These are phyloP conservation scores for Aspergillus ustus DNA, from an alignment of 2,329 filamentous ascomycete genomes.

Conservation along the genomic window DNA sequence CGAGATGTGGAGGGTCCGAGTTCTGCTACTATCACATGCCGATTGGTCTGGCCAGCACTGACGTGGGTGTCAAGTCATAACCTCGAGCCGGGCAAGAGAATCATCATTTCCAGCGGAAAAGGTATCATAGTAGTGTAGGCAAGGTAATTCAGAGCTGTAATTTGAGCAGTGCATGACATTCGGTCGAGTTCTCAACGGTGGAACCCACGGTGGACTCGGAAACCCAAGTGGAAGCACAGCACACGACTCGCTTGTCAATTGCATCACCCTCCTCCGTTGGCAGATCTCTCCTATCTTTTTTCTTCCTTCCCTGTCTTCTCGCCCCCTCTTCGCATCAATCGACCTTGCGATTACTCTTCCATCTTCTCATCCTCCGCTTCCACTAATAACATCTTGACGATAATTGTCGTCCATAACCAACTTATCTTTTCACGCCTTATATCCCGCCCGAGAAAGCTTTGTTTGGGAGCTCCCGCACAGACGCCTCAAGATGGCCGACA, in stretches of 20 bases:
- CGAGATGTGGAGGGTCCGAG: neutral
- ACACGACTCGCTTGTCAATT: conserved; percentile 29
- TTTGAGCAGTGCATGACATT: neutral
- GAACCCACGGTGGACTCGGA: conserved; percentile 14
- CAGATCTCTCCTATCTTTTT: conserved; percentile 21
- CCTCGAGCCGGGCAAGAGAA: neutral
- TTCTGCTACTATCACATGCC: conserved; percentile 18
- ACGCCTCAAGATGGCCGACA: conserved; percentile 38
- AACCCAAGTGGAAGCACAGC: conserved; percentile 23
- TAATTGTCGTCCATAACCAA: conserved; percentile 15
- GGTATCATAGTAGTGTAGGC: neutral
- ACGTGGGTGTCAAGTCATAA: conserved; percentile 13
- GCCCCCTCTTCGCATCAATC: conserved; percentile 24
- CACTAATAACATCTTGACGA: neutral
- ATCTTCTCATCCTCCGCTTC: conserved; percentile 15
- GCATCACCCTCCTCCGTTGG: conserved; percentile 22
- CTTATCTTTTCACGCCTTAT: conserved; percentile 17
- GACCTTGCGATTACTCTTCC: conserved; percentile 23
- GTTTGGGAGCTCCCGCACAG: conserved; percentile 27
- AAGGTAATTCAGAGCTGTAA: neutral
- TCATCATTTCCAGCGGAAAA: neutral
- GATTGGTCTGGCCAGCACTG: conserved; percentile 15
- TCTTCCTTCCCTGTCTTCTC: conserved; percentile 11
- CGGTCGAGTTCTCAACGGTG: conserved; percentile 6
- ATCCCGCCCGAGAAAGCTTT: conserved; percentile 13